Percentiles rank a stretch among this genome's conserved stretches.
Evolutionary conservation across 192 early-diverging fungal genomes (phyloP).

Genomic region (Backusella tuberculispora): DNA sequence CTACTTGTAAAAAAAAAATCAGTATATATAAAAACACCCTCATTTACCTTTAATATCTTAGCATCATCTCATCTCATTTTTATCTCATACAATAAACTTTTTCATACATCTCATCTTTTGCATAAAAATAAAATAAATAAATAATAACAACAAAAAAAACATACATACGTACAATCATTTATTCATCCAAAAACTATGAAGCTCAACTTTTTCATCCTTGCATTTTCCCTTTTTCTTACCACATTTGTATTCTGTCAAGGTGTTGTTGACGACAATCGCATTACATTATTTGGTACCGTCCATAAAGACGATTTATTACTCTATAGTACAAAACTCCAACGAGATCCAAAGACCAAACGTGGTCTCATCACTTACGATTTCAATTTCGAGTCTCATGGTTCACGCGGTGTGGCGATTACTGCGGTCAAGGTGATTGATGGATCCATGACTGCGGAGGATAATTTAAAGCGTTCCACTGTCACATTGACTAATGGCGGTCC

Average conservation of each 20-base stretch:
- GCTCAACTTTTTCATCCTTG: neutral
- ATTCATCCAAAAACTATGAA: neutral
- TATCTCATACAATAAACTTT: too few species aligned
- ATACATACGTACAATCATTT: too few species aligned
- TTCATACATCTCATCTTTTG: too few species aligned
- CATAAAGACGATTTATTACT: neutral
- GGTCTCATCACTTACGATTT: neutral
- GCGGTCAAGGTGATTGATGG: neutral
- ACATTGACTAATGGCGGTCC: neutral
- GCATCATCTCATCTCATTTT: too few species aligned
- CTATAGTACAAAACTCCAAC: neutral
- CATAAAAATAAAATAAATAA: too few species aligned
- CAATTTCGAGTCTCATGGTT: neutral
- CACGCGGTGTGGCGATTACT: neutral
- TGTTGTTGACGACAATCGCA: neutral
- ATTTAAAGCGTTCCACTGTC: neutral
- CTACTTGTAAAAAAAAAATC: too few species aligned
- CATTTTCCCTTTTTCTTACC: neutral
- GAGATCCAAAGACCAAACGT: neutral
- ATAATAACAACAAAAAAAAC: too few species aligned
- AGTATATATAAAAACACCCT: too few species aligned
- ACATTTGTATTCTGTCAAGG: too few species aligned
- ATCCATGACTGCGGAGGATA: neutral
- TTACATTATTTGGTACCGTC: neutral
- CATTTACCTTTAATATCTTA: too few species aligned